Evolutionary conservation across 495 filamentous ascomycete genomes (phyloP), one percentile per base, ranked within the genome.

Genomic region (Lepraria neglecta): DNA sequence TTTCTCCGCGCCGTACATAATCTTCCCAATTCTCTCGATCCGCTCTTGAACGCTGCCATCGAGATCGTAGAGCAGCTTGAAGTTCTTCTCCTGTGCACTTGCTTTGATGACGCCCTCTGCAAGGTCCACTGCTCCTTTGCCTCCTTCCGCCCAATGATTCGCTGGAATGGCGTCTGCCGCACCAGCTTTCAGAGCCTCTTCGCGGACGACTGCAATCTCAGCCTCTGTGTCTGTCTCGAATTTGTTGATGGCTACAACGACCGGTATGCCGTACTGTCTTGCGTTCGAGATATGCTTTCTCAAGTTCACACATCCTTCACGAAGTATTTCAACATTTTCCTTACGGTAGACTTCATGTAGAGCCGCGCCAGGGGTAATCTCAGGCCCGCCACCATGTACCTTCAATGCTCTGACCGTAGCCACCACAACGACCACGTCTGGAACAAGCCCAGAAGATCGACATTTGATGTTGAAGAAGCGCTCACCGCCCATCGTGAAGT

Each of bases 381-480:
- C 87, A 21, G 94, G 92, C 42, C 92, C 94, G 31, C 92, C 94
- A 62, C 94, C 94, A 69, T 98, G 94, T 17, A 96, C 91, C 79
- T 98, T 98, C 56, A 98, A 78, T 3, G 94, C 94, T 65, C 94
- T 87, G 48, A 97, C 89, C 3, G 94, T 98, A 52, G 94, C 92
- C 28, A 98, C 94, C 58, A 98, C 86, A 42, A 98, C 89, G 17
- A 96, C 92, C 4, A 89, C 87, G 69, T 98, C 94, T 9, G 94
- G 94, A 1, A 88, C 85, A 44, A 98, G 81, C 21, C 94, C 94
- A 17, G 91, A 96, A 35, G 90, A 90, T 50, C 94, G 87, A 78
- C 94, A 97, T 81, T 98, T 98, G 77, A 98, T 97, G 76, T 98
- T 97, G 85, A 98, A 97, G 81, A 98, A 98, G 33, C 94, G 87